Conservation (phyloP, 306 rosid species). For the Echinosophora koreensis region DNA sequence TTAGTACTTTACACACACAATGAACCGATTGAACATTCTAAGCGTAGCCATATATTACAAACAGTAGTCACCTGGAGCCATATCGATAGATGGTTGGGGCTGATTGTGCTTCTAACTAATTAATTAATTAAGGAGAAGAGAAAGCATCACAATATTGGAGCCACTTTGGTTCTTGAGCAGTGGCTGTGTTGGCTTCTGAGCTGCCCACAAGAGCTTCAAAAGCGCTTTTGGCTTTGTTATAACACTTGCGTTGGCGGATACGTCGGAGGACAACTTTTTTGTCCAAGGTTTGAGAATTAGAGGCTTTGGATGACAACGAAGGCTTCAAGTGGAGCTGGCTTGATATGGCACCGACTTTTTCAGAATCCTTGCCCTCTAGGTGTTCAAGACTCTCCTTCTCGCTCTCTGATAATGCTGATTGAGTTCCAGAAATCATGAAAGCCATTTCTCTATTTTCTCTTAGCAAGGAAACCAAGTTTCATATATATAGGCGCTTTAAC, state of each 20-base stretch:
- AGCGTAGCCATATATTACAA: background rate
- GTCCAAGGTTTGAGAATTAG: constrained; percentile 52
- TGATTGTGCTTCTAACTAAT: no score
- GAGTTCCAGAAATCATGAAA: constrained; percentile 49
- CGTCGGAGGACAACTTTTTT: constrained; percentile 71
- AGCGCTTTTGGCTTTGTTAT: constrained; percentile 57
- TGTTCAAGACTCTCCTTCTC: constrained; percentile 39
- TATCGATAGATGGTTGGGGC: background rate
- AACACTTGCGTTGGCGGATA: constrained; percentile 62
- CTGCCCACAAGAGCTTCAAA: constrained; percentile 49
- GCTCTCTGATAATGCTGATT: constrained; percentile 50
- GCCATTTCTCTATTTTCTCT: constrained; percentile 41
- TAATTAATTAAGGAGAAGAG: constrained; percentile 53
- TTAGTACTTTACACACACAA: background rate
- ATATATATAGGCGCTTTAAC: no score
- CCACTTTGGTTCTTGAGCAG: constrained; percentile 50
- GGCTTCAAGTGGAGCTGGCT: constrained; percentile 66
- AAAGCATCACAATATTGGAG: constrained; percentile 62
- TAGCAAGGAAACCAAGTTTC: background rate
- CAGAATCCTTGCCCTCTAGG: constrained; percentile 33
- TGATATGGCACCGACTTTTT: constrained; percentile 43
- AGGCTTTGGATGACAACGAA: constrained; percentile 33
- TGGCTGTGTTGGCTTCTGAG: constrained; percentile 37
- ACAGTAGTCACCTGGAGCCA: background rate
- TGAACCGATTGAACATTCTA: background rate